Base-by-base conservation (phyloP, 2,329 filamentous ascomycete genomes). In the Fusarium piperis region DNA sequence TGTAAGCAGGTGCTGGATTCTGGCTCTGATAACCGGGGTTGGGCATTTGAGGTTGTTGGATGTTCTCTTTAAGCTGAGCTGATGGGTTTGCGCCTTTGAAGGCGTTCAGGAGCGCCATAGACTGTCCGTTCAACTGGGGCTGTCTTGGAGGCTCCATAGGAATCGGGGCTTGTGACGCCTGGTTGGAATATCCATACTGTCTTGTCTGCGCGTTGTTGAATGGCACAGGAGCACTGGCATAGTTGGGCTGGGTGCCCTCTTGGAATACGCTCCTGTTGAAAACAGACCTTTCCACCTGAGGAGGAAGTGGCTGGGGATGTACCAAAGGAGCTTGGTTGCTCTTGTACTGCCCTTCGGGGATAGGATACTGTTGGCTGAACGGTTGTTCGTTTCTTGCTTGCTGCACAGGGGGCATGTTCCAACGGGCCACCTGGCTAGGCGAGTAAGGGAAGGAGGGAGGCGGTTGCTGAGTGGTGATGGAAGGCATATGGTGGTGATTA, bases 231-330 rank as follows among this genome's bases (percentile, higher is more conserved):
- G 66, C 33, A 5, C 63, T 35, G 20, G 64, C 26, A 20, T 73
- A 63, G 20, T 64, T 65, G 18, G 59, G 39, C 39, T 76, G 65
- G 16, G 61, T 51, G 12, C 70, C 71, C 15, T 80, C 78, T 62
- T 79, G 79, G 41, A 78, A 77, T 3, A 72, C 76, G 28, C 74
- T 78, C 32, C 76, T 76, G n/a, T 84, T 83, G 46, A 89, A 85
- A 62, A 88, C 80, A 8, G 84, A 83, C 67, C 85, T 85, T 65
- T 89, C 88, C 1, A 88, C 86, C 52, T 89, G 86, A 8, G 87
- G 88, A 30, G 87, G 88, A 12, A 87, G 77, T 11, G 87, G 85
- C 59, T 88, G 87, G 1, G 86, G 86, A 59, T 84, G 81, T 28
- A 77, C 71, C 18, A 80, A 68, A 26, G 74, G 68, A 28, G 74